A percentile compares a stretch with the other conserved stretches of the same genome.
Evolutionary conservation across 495 filamentous ascomycete species (phyloP).

Genomic region (Penicillium paxilli): DNA sequence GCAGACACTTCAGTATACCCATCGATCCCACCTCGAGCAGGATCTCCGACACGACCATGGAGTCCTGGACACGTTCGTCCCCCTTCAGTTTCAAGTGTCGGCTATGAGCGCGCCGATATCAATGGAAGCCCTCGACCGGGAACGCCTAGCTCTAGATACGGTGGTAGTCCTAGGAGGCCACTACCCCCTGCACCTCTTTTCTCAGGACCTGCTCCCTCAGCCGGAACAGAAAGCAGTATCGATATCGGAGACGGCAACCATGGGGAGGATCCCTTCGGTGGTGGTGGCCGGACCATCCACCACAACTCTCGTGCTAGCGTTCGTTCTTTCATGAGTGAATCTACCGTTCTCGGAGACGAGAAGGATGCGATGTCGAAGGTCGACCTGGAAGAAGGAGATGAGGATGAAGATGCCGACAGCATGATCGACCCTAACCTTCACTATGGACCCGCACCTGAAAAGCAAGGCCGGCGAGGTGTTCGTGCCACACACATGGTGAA

Average conservation of each 20-base stretch:
- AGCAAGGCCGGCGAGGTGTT: slow-evolving; percentile 81
- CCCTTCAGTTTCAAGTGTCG: slow-evolving; percentile 51
- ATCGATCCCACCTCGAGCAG: slow-evolving; percentile 49
- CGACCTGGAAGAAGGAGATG: slow-evolving; percentile 42
- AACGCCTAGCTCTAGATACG: slow-evolving; percentile 83
- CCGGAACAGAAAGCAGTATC: slow-evolving; percentile 40
- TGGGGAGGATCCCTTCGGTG: slow-evolving; percentile 77
- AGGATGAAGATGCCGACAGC: slow-evolving; percentile 36
- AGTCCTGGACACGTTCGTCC: slow-evolving; percentile 64
- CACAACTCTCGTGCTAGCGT: slow-evolving; percentile 47
- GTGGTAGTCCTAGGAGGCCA: slow-evolving; percentile 80
- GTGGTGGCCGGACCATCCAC: slow-evolving; percentile 51
- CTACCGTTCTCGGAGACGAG: slow-evolving; percentile 61
- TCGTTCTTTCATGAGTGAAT: slow-evolving; percentile 65
- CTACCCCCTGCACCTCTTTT: slow-evolving; percentile 92
- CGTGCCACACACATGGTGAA: slow-evolving; percentile 85
- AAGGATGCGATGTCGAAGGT: slow-evolving; percentile 43
- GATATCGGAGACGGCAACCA: slow-evolving; percentile 59
- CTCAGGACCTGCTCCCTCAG: slow-evolving; percentile 41
- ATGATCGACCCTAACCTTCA: slow-evolving; percentile 54
- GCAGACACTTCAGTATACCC: slow-evolving; percentile 41
- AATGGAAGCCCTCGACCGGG: slow-evolving; percentile 90
- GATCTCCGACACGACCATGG: slow-evolving; percentile 69
- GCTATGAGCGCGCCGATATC: slow-evolving; percentile 83
- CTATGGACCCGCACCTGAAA: slow-evolving; percentile 85